phyloP scores from a whole-genome alignment of 371 early-diverging fungal genomes.

The Polyrhizophydium stewartii region DNA sequence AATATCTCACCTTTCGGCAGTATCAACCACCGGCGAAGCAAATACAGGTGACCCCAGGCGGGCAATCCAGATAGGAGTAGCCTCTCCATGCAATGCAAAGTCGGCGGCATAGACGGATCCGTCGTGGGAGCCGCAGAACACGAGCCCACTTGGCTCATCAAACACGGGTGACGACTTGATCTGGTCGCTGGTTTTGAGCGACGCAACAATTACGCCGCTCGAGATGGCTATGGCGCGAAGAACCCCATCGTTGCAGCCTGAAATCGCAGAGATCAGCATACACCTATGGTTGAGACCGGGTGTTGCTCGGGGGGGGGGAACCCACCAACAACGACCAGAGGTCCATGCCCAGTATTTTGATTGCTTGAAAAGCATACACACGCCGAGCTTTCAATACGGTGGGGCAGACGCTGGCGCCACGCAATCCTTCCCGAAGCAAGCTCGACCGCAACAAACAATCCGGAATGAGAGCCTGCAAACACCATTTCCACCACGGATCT shows the following conservation, averaged over 20 bases:
- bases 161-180: constrained; percentile 10
- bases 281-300: background rate
- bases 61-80: background rate
- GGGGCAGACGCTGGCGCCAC: constrained; percentile 5
- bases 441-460: constrained; percentile 6
- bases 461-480: constrained; percentile 12
- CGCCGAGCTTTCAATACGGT: constrained; percentile 11
- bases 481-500: background rate
- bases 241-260: constrained; percentile 8
- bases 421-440: background rate
- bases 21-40: constrained; percentile 3
- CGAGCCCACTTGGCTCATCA: background rate
- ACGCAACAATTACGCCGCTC: background rate
- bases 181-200: constrained; percentile 2
- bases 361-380: background rate
- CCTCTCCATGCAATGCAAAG: background rate
- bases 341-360: background rate
- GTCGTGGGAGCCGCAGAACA: constrained; percentile 10
- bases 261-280: background rate
- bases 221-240: background rate
- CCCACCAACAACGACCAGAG: background rate
- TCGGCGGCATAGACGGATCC: background rate
- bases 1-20: background rate
- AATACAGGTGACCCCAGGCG: constrained; percentile 1
- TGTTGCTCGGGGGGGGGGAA: background rate